These are phyloP conservation scores for Leucosporidium yakuticum DNA, from an alignment of 768 basidiomycete species.

Conservation along the genomic window DNA sequence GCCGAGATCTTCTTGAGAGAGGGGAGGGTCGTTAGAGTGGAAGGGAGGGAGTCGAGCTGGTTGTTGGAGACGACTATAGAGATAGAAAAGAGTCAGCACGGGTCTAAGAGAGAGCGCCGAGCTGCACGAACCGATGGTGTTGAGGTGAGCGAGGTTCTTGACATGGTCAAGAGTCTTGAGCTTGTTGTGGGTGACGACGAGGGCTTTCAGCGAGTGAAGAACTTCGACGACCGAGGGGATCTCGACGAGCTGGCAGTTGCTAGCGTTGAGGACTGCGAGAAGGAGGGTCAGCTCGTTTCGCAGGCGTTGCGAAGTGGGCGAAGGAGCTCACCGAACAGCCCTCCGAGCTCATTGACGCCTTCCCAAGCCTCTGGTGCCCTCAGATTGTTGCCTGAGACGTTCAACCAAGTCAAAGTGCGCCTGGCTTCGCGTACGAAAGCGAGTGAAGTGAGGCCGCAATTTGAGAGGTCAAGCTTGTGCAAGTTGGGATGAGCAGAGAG, in stretches of 20 bases:
- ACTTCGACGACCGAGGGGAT: constrained; percentile 17
- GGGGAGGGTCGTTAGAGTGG: constrained; percentile 23
- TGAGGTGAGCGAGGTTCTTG: constrained; percentile 22
- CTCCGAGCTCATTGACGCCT: constrained; percentile 19
- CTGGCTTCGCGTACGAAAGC: constrained; percentile 13
- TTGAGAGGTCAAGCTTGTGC: constrained; percentile 24
- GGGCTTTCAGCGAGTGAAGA: constrained; percentile 29
- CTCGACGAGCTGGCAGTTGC: constrained; percentile 19
- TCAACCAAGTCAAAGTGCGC: constrained; percentile 25
- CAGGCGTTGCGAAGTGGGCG: background rate
- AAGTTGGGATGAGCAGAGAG: constrained; percentile 3
- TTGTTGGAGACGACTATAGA: constrained; percentile 34
- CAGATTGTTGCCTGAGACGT: constrained; percentile 28
- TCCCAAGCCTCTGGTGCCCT: constrained; percentile 16
- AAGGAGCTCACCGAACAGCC: constrained; percentile 21
- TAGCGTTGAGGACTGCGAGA: constrained; percentile 29
- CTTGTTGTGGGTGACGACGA: constrained; percentile 34
- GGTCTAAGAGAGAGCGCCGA: background rate
- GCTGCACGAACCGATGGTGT: constrained; percentile 20
- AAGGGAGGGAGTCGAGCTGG: constrained; percentile 25
- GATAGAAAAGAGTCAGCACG: background rate
- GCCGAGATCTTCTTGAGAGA: constrained; percentile 37
- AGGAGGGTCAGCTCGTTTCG: background rate
- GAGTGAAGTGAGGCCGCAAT: constrained; percentile 17
- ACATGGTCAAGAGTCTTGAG: constrained; percentile 26